phyloP scores from a whole-genome alignment of 805 yeast genomes.

The Saccharomyces jurei region DNA sequence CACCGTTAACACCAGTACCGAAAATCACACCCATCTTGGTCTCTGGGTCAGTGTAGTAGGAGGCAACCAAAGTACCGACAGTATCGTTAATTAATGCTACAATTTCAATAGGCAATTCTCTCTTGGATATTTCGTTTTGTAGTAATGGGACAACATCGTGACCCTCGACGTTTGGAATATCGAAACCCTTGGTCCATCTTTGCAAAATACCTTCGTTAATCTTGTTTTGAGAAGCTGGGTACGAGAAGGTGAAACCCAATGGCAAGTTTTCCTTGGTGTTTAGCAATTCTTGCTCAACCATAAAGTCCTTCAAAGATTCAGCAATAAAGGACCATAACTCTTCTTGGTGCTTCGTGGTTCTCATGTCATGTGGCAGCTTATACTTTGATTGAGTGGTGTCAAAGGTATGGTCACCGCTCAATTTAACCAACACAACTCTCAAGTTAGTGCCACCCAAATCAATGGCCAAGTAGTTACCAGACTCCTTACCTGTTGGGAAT shows the following conservation, averaged over 20 bases:
- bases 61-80: conserved; percentile 93
- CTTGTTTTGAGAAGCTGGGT: conserved; percentile 77
- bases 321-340: conserved; percentile 85
- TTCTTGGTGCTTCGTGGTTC: conserved; percentile 64
- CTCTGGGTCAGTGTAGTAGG: conserved; percentile 81
- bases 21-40: conserved; percentile 92
- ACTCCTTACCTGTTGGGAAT: conserved; percentile 85
- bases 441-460: conserved; percentile 97
- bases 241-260: conserved; percentile 91
- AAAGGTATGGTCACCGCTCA: conserved; percentile 77
- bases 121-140: conserved; percentile 60
- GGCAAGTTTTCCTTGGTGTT: conserved; percentile 58
- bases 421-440: conserved; percentile 80
- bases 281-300: conserved; percentile 58
- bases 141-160: conserved; percentile 89
- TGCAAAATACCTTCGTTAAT: conserved; percentile 83
- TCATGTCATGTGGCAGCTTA: conserved; percentile 64
- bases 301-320: conserved; percentile 61
- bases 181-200: conserved; percentile 97
- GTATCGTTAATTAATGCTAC: conserved; percentile 95
- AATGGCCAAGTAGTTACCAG: conserved; percentile 83
- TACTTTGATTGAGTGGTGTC: conserved; percentile 83
- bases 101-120: conserved; percentile 69
- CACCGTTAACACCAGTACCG: conserved; percentile 97
- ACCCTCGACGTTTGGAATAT: conserved; percentile 88